Base-by-base conservation (phyloP, 2,329 filamentous ascomycete species). In the Arthrinium puccinioides region DNA sequence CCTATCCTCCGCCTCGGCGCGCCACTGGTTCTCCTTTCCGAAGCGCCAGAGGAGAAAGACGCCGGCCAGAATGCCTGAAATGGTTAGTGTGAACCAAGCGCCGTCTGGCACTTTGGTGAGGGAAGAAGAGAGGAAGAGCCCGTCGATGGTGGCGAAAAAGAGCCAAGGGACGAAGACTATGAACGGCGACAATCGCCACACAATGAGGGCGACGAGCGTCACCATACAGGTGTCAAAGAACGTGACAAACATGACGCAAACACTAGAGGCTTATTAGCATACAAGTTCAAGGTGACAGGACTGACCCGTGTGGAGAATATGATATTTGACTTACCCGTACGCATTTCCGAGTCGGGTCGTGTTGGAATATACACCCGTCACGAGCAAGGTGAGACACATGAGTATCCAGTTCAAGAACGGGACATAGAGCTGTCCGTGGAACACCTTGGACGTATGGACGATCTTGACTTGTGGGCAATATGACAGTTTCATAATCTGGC, bases 191-290 rank as follows among this genome's bases (percentile, higher is more conserved):
- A 83, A 56, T 15, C 74, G 69, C 84, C 84, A 89, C 26, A 87
- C 79, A 25, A 88, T 67, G 3, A 88, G 67, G 0, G 84, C 79
- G 2, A 83, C 80, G 1, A 89, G 63, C 0, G 81, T 73, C 2
- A 87, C 79, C 70, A 90, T 79, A 55, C 74, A 82, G 0, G 84
- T 88, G 38, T 82, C 82, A 51, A 89, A 79, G 54, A 88, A 86
- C 0, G 84, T 86, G 29, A 88, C 84, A 33, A 85, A 75, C 48
- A 88, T 86, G 53, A 89, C 84, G 46, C 84, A 89, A 7, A 86
- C 79, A 26, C 54, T 56, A 24, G n/a, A 32, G 8, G 5, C 15
- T n/a, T n/a, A n/a, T n/a, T n/a, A 4, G n/a, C 9, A 33, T 11
- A 13, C 5, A 4, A 14, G 20, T 33, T 16, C 14, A 11, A 6